Percentiles rank a stretch among this genome's conserved stretches.
Conservation (phyloP, 768 basidiomycete species). For the Hericium rajendrae region DNA sequence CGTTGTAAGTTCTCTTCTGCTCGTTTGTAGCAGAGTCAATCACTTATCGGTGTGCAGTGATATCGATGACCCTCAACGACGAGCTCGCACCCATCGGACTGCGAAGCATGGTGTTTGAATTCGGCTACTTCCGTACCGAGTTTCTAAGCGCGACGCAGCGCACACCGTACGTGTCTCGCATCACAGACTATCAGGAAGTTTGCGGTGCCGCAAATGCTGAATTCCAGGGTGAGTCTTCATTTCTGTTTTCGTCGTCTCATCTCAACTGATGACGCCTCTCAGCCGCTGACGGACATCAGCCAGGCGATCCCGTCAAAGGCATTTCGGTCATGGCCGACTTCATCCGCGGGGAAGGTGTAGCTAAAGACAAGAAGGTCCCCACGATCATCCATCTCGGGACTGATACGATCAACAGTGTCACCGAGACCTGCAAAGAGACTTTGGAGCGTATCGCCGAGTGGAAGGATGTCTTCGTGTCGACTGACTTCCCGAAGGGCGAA, state of each 20-base stretch:
- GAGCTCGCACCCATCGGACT: conserved; percentile 23
- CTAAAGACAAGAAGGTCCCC: neutral
- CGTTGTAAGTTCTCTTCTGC: neutral
- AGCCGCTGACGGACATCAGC: neutral
- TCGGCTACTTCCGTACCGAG: conserved; percentile 31
- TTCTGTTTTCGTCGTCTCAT: too few relatives aligned
- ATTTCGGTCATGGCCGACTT: neutral
- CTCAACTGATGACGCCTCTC: too few relatives aligned
- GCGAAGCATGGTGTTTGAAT: conserved; percentile 28
- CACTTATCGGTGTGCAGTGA: neutral
- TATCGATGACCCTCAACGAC: conserved; percentile 9
- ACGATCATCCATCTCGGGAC: neutral
- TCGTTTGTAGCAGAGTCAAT: neutral
- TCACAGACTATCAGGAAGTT: conserved; percentile 16
- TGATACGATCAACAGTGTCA: neutral
- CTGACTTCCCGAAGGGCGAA: neutral
- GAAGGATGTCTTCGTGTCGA: neutral
- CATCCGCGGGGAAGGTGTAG: neutral
- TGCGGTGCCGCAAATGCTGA: too few relatives aligned
- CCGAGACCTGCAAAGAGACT: neutral
- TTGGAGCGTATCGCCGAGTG: neutral
- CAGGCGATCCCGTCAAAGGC: neutral
- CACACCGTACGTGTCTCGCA: conserved; percentile 21
- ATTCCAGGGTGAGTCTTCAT: too few relatives aligned
- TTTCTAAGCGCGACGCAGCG: conserved; percentile 15